Base-by-base conservation (phyloP, 176 grass and related monocot genomes). In the Oropetium thomaeum region DNA sequence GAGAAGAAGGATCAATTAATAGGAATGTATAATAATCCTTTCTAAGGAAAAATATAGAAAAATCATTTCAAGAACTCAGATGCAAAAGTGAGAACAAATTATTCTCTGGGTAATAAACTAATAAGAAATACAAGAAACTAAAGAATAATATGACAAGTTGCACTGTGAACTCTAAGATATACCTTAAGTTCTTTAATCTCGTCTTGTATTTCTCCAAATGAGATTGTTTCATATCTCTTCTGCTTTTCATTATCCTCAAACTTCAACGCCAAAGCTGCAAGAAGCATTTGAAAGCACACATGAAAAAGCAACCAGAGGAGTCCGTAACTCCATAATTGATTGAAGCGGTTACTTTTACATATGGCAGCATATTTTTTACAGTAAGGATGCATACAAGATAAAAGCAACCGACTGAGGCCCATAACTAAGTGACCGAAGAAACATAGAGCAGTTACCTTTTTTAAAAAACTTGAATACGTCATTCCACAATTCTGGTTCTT, bases 151-250 rank as follows among this genome's bases (percentile, higher is more conserved):
- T 17, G 17, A 49, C 6, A 68, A 69, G 40, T 23, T 76, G 58
- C 10, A 83, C 2, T 20, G 41, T 48, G 22, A 57, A 31, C 17
- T 48, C 4, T 37, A 84, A 62, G 62, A 34, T 67, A 34, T 67
- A 99, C 96, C 96, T 90, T 99, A 49, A 99, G 91, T 79, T 82
- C 89, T 79, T 95, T 73, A 74, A 99, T 79, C 82, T 94, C 88
- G 55, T 89, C 78, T 73, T 71, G 78, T 65, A 99, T 90, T 87
- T 99, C 87, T 69, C 67, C 71, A 79, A 99, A 99, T 82, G 96
- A 95, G 71, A 99, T 90, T 40, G 67, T 65, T 81, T 92, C 84
- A 73, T 95, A 99, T 75, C 27, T 88, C 63, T 79, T 78, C 40
- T 82, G 89, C 62, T 92, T 88, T 83, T 77, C 79, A 7, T 76